Base-by-base conservation (phyloP, 2,329 filamentous ascomycete genomes). In the Nigrograna mackinnonii region DNA sequence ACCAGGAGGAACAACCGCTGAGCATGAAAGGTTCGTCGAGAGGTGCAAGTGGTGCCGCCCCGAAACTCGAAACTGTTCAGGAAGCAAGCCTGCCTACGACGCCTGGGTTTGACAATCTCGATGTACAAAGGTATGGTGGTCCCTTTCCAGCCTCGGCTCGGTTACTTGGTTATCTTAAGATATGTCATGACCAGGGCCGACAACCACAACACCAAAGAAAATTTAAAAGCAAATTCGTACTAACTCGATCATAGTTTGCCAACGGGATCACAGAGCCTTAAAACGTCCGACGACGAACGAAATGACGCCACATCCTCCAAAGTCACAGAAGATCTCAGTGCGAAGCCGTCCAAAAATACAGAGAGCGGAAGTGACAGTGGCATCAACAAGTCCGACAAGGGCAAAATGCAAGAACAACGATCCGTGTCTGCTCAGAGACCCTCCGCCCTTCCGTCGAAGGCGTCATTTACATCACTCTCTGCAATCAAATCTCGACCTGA, bases 31-130 rank as follows among this genome's bases (percentile, higher is more conserved):
- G 56, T 12, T 58, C 68, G 11, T 57, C 67, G 62, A 82, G 84
- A 52, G 80, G 79, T 46, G 75, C 78, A 39, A 83, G 77, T 61
- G 79, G 77, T 38, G 54, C 48, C 43, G 79, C 78, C 38, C 79
- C 85, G 36, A 82, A 82, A 35, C 73, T 96, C 43, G 92, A 95
- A 70, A 96, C 94, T 0, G 92, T 97, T 13, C 87, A 96, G 64
- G 92, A 96, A 75, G 85, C 87, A 40, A 94, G 89, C 70, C 81
- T 89, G 39, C 73, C 72, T 35, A 84, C 83, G 37, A 88, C 87
- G 1, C 87, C 89, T 12, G 75, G 72, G 12, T 73, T 69, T 49
- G 59, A 75, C 68, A 56, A 16, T 7, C 18, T 33, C 11, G 9
- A 33, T 12, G 53, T 49, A 45, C 52, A 62, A 47, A 64, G 57